Conservation (phyloP, 2,329 filamentous ascomycete species). For the Alternaria solani region DNA sequence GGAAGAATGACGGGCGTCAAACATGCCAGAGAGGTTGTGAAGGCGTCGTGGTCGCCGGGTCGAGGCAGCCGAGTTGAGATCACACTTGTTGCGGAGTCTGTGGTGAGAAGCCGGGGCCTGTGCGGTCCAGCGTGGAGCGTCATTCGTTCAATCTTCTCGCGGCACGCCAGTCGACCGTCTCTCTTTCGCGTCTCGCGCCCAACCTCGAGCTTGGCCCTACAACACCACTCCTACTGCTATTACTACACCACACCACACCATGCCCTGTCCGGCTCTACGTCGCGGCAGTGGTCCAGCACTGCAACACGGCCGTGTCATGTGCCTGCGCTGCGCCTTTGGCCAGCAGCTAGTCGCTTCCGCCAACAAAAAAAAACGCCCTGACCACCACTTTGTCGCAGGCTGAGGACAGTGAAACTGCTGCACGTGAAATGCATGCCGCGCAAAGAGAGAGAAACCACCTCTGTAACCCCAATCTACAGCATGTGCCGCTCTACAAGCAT, state of each 20-base stretch:
- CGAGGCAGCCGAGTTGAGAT: constrained; percentile 28
- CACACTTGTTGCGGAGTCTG: constrained; percentile 27
- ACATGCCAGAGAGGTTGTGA: constrained; percentile 21
- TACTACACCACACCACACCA: background rate
- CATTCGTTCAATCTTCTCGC: constrained; percentile 15
- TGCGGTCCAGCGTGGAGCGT: constrained; percentile 22
- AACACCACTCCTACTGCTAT: no score
- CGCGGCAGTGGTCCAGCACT: background rate
- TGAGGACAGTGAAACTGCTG: constrained; percentile 16
- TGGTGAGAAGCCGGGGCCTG: constrained; percentile 25
- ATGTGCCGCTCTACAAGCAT: constrained; percentile 10
- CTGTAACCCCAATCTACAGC: background rate
- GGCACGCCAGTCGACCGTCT: constrained; percentile 19
- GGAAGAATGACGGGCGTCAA: constrained; percentile 31
- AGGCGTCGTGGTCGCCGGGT: constrained; percentile 19
- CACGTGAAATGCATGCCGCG: background rate
- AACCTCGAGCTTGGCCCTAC: background rate
- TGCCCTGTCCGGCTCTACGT: background rate
- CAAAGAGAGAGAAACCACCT: background rate
- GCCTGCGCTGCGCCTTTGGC: background rate
- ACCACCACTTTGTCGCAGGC: constrained; percentile 22
- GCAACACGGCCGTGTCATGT: constrained; percentile 21
- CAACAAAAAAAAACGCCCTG: constrained; percentile 19
- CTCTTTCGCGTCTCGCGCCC: constrained; percentile 21
- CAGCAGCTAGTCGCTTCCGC: constrained; percentile 29